Evolutionary conservation across 2,329 filamentous ascomycete genomes (phyloP).

Genomic region (Cadophora gregata): DNA sequence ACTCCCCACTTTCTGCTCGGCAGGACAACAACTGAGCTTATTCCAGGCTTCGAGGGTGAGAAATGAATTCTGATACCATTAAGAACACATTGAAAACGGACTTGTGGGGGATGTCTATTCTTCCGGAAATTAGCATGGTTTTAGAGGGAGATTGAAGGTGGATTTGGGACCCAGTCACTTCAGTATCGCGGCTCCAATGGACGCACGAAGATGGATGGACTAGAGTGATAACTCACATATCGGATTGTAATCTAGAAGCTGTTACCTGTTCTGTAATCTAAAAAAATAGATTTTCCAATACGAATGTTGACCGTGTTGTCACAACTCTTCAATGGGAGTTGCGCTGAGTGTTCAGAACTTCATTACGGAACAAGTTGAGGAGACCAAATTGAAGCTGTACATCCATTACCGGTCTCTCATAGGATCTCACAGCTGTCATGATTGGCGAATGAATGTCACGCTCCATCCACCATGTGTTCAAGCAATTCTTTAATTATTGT

Average conservation of each 20-base stretch:
- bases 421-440: background rate
- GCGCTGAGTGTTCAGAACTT: too few relatives aligned
- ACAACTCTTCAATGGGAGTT: too few relatives aligned
- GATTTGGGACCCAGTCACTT: background rate
- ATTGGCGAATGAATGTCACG: background rate
- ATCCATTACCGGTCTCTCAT: too few relatives aligned
- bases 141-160: background rate
- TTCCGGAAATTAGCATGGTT: background rate
- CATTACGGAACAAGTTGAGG: too few relatives aligned
- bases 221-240: background rate
- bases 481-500: background rate
- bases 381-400: too few relatives aligned
- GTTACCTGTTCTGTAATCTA: background rate
- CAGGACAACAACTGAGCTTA: too few relatives aligned
- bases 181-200: background rate
- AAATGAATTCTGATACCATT: too few relatives aligned
- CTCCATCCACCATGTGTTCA: background rate
- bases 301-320: too few relatives aligned
- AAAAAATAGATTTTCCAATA: too few relatives aligned
- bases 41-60: too few relatives aligned
- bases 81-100: too few relatives aligned
- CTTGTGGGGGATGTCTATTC: background rate
- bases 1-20: too few relatives aligned
- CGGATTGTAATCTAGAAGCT: background rate
- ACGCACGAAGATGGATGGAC: background rate